Conservation (phyloP, 306 rosid genomes). For the Citrullus amarus region DNA sequence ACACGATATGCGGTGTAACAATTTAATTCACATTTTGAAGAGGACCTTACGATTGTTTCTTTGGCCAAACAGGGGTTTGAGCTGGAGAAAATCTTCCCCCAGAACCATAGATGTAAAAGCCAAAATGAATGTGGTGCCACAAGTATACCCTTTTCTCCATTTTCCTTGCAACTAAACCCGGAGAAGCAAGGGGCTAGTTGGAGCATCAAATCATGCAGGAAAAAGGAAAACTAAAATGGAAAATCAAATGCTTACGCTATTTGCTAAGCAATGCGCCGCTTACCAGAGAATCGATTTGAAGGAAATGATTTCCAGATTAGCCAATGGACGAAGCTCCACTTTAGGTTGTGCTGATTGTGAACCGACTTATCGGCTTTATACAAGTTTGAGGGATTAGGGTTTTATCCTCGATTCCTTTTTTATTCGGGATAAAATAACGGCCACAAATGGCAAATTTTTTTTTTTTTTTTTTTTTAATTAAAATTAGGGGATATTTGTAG, state of each 20-base stretch:
- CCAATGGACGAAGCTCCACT: background rate
- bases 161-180: conserved; percentile 25
- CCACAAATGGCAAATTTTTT: no score
- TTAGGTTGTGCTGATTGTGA: background rate
- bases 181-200: conserved; percentile 36
- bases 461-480: no score
- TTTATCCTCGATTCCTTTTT: background rate
- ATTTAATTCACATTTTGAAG: background rate
- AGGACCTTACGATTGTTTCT: background rate
- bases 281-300: background rate
- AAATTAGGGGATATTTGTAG: no score
- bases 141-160: conserved; percentile 21
- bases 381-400: background rate
- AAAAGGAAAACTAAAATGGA: background rate
- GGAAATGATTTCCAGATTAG: background rate
- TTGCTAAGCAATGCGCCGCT: background rate
- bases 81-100: conserved; percentile 6
- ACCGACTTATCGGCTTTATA: background rate
- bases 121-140: conserved; percentile 29
- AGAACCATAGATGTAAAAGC: conserved; percentile 9
- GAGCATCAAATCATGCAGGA: conserved; percentile 14
- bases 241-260: background rate
- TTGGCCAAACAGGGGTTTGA: conserved; percentile 10
- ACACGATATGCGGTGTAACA: no score
- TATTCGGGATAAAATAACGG: background rate